Percentiles rank a stretch among this genome's conserved stretches.
phyloP scores from a whole-genome alignment of 768 basidiomycete species.

The Hypholoma fasciculare region DNA sequence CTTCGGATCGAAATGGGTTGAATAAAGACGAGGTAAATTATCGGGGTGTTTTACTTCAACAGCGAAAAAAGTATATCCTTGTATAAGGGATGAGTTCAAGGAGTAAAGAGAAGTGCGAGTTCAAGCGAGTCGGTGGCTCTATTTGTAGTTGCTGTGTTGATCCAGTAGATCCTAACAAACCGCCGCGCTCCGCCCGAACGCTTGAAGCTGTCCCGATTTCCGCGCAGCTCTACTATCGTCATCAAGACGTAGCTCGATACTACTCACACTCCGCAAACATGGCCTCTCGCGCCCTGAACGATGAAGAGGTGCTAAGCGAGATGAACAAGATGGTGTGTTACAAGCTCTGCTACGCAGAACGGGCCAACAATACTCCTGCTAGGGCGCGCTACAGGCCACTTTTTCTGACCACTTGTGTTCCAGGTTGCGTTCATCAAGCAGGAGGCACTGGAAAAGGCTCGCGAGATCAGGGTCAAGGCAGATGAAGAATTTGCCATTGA shows the following conservation, averaged over 20 bases:
- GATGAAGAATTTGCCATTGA: slow-evolving; percentile 99
- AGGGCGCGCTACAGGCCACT: neutral
- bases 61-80: no score
- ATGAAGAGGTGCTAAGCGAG: slow-evolving; percentile 93
- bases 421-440: slow-evolving; percentile 99
- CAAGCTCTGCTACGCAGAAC: neutral
- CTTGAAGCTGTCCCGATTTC: neutral
- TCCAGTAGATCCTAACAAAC: neutral
- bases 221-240: neutral
- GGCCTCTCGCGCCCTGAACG: slow-evolving; percentile 81
- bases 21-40: no score
- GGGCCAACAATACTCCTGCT: neutral
- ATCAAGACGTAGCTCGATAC: neutral
- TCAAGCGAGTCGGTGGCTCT: neutral
- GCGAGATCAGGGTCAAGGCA: slow-evolving; percentile 96
- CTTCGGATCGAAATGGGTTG: no score
- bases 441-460: slow-evolving; percentile 95
- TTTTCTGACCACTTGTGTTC: slow-evolving; percentile 6
- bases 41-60: no score
- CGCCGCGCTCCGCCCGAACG: neutral
- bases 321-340: slow-evolving; percentile 95
- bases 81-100: no score
- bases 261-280: slow-evolving; percentile 31
- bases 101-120: no score
- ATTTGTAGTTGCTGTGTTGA: neutral